A percentile compares a stretch with the other conserved stretches of the same genome.
Conservation (phyloP, 495 filamentous ascomycete genomes). For the Aspergillus incahuasiensis region DNA sequence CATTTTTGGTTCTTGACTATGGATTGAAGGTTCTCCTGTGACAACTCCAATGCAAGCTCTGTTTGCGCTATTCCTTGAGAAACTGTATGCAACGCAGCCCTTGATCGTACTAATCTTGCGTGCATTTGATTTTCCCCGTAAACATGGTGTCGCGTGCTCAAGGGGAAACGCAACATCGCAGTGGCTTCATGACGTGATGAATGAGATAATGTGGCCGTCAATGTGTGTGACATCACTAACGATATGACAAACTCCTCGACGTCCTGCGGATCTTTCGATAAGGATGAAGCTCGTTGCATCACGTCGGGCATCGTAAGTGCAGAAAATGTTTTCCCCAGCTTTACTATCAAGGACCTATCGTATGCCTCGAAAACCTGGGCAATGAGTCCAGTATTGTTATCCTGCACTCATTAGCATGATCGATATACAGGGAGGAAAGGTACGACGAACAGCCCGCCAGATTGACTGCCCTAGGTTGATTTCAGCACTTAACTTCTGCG, state of each 20-base stretch:
- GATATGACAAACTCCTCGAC: conserved; percentile 47
- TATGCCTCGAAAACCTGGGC: conserved; percentile 46
- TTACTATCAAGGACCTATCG: conserved; percentile 40
- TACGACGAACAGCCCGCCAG: conserved; percentile 55
- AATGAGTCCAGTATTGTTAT: conserved; percentile 54
- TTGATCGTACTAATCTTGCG: conserved; percentile 31
- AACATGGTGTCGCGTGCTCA: background rate
- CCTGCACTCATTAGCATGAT: conserved; percentile 32
- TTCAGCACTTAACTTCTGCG: conserved; percentile 54
- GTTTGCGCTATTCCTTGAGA: conserved; percentile 42
- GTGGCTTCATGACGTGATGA: background rate
- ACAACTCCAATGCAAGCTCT: conserved; percentile 52
- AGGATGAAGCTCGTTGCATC: conserved; percentile 28
- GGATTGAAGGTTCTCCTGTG: conserved; percentile 55
- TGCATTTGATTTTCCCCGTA: conserved; percentile 43
- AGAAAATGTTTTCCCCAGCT: conserved; percentile 42
- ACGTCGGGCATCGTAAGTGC: conserved; percentile 45
- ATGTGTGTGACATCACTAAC: conserved; percentile 49
- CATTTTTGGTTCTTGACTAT: conserved; percentile 43
- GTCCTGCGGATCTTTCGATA: conserved; percentile 36
- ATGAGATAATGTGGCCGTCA: conserved; percentile 42
- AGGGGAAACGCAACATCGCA: conserved; percentile 15
- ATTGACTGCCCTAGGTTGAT: conserved; percentile 47
- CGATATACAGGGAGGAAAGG: background rate
- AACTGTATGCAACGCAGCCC: conserved; percentile 34